Percentiles rank a stretch among this genome's conserved stretches.
These are phyloP conservation scores for Phoma sp. DNA, from an alignment of 2,329 filamentous ascomycete genomes.

Conservation along the genomic window DNA sequence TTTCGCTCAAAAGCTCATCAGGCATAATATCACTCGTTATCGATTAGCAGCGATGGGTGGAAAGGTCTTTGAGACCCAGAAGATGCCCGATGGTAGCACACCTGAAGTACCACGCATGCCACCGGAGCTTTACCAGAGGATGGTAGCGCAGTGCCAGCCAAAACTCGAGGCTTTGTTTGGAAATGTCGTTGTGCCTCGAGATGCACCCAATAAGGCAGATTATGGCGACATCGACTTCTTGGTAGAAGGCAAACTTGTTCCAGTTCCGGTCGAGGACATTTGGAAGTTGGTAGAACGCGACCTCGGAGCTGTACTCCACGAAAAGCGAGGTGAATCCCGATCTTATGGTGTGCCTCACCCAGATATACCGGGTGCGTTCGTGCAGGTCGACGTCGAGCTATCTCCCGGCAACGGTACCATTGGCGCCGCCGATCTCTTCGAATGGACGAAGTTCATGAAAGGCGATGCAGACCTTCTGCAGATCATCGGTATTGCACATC, in stretches of 20 bases:
- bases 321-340: slow-evolving; percentile 34
- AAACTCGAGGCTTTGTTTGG: slow-evolving; percentile 62
- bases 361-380: slow-evolving; percentile 46
- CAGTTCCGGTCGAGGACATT: slow-evolving; percentile 23
- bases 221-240: slow-evolving; percentile 79
- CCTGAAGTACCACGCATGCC: slow-evolving; percentile 76
- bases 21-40: neutral
- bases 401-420: slow-evolving; percentile 49
- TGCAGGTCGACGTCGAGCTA: slow-evolving; percentile 75
- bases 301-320: slow-evolving; percentile 55
- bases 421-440: slow-evolving; percentile 46
- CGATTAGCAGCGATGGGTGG: slow-evolving; percentile 69
- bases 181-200: slow-evolving; percentile 67
- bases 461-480: slow-evolving; percentile 77
- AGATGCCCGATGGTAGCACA: too few relatives aligned
- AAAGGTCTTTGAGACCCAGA: slow-evolving; percentile 44
- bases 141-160: slow-evolving; percentile 57
- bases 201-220: slow-evolving; percentile 72
- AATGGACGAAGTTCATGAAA: slow-evolving; percentile 73
- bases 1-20: neutral
- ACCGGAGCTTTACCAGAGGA: slow-evolving; percentile 61
- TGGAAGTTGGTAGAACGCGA: slow-evolving; percentile 47
- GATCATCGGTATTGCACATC: slow-evolving; percentile 68
- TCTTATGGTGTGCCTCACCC: slow-evolving; percentile 61
- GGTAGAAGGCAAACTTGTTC: slow-evolving; percentile 47